Base-by-base conservation (phyloP, 2,329 filamentous ascomycete species). In the Hypoxylon sp. region DNA sequence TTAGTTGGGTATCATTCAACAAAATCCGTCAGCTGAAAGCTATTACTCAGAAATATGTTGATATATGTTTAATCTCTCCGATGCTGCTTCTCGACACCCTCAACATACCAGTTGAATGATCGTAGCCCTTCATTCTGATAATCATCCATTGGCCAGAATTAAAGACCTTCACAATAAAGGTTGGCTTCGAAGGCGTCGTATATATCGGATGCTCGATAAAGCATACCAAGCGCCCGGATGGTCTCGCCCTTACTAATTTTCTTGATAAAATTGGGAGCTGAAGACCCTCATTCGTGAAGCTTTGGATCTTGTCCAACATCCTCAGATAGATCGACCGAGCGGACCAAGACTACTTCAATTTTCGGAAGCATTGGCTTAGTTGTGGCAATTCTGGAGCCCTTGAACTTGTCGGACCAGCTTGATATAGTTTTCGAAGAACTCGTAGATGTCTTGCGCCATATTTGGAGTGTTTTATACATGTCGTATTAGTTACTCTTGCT, bases 121-220 rank as follows among this genome's bases (percentile, higher is more conserved):
- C 80, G 72, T 56, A 75, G 65, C 1, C 81, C 81, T 70, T 84
- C 80, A 4, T 72, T 68, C 17, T 78, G 71, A 63, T 82, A 83
- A 30, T 71, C 71, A 68, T 81, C 76, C 34, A 83, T 65, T 28
- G 76, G 76, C 81, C 81, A 83, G 20, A 75, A 74, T 30, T 69
- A 72, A n/a, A 69, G 62, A n/a, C 73, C 73, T 13, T 69, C 17
- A 69, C 62, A 15, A 75, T 66, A 19, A 77, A 74, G 7, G 65
- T 65, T 7, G 74, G 73, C 22, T 71, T 73, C 6, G 69, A 73
- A 43, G 80, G 80, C 5, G 80, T 78, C n/a, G 80, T 81, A 62
- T 74, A 78, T 50, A 83, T 76, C 0, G 82, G 81, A 60, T 84
- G 82, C 68, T 84, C 81, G 41, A 82, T 76, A 0, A 80, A 80